Percentiles rank a stretch among this genome's conserved stretches.
Evolutionary conservation across 306 rosid species (phyloP).

Genomic region (Citrullus colocynthis): DNA sequence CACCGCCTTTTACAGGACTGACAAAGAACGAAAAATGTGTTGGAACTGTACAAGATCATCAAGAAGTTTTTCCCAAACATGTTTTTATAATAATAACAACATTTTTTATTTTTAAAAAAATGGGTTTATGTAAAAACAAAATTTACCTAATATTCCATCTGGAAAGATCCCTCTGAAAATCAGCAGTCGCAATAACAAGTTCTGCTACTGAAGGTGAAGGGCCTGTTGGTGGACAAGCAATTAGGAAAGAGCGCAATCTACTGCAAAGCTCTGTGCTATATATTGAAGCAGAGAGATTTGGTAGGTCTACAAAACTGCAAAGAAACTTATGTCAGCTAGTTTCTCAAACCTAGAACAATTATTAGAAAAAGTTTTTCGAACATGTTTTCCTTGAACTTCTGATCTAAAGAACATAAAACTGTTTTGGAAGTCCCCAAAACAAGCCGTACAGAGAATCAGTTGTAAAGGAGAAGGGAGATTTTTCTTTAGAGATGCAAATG

Average conservation of each 20-base stretch:
- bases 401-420: neutral
- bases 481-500: neutral
- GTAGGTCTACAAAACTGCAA: constrained; percentile 84
- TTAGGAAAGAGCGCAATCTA: constrained; percentile 78
- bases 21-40: constrained; percentile 15
- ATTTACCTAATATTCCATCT: constrained; percentile 64
- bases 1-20: constrained; percentile 84
- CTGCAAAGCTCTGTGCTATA: constrained; percentile 82
- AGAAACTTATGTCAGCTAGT: constrained; percentile 15
- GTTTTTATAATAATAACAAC: no score
- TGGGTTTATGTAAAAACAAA: constrained; percentile 5
- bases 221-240: constrained; percentile 84
- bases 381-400: neutral
- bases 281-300: constrained; percentile 86
- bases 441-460: neutral
- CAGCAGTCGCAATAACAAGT: constrained; percentile 86
- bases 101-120: no score
- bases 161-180: constrained; percentile 77
- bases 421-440: neutral
- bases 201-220: constrained; percentile 86
- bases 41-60: neutral
- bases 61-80: neutral
- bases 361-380: neutral
- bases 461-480: neutral
- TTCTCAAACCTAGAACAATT: constrained; percentile 6